Percentiles rank a stretch among this genome's conserved stretches.
phyloP scores from a whole-genome alignment of 768 basidiomycete species.

The Amanita jacksonii region DNA sequence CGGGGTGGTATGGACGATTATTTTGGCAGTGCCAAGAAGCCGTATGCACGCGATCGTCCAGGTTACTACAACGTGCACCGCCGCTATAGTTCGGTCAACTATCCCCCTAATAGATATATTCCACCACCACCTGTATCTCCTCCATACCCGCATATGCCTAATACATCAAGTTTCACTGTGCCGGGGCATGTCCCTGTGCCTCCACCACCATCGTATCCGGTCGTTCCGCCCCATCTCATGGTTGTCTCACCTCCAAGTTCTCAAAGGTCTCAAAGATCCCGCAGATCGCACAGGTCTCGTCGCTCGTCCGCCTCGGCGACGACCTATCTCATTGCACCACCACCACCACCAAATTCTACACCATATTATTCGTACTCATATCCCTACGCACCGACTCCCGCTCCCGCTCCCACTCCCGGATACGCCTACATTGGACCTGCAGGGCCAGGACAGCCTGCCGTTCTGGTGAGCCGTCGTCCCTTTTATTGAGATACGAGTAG shows the following conservation, averaged over 20 bases:
- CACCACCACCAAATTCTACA: neutral
- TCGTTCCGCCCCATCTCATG: constrained; percentile 3
- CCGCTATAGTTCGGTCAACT: constrained; percentile 5
- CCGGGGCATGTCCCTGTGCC: constrained; percentile 7
- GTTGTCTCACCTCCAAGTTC: constrained; percentile 3
- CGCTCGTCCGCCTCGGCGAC: too few species aligned
- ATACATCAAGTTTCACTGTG: constrained; percentile 5
- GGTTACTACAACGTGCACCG: constrained; percentile 5
- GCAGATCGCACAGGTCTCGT: constrained; percentile 1
- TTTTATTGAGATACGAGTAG: neutral
- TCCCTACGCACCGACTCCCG: neutral
- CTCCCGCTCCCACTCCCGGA: neutral
- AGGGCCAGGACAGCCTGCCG: neutral
- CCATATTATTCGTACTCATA: constrained; percentile 4
- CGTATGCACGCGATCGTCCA: constrained; percentile 1
- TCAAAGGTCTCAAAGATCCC: constrained; percentile 4
- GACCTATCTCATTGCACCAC: constrained; percentile 8
- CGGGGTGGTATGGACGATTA: neutral
- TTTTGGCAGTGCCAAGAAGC: neutral
- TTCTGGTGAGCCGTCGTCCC: constrained; percentile 3
- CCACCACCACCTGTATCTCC: constrained; percentile 3
- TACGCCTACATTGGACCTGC: constrained; percentile 5
- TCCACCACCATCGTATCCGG: neutral
- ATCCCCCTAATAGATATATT: constrained; percentile 2
- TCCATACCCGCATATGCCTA: constrained; percentile 2